Conservation (phyloP, 1,284 basidiomycete species). For the Melampsora larici-populina region DNA sequence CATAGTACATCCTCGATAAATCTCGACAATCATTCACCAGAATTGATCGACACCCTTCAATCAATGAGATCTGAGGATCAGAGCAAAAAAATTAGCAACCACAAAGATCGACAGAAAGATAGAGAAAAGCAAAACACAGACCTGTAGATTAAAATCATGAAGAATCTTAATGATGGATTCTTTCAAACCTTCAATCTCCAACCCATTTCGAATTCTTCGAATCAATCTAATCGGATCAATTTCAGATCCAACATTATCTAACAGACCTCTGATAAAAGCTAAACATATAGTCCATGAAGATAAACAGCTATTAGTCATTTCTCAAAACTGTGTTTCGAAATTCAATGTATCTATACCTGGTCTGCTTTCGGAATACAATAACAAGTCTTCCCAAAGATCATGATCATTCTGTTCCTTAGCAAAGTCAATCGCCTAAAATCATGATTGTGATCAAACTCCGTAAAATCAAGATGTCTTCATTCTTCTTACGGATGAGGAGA, state of each 20-base stretch:
- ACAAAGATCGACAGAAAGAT: neutral
- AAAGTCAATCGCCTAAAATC: constrained; percentile 78
- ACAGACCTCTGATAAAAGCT: constrained; percentile 88
- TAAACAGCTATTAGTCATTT: neutral
- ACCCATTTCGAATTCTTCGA: constrained; percentile 85
- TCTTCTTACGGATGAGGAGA: neutral
- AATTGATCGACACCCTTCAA: constrained; percentile 84
- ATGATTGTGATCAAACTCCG: neutral
- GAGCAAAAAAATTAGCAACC: constrained; percentile 48
- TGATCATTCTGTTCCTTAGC: too few relatives aligned
- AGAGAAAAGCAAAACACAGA: constrained; percentile 41
- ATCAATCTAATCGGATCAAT: constrained; percentile 94
- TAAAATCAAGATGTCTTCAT: neutral
- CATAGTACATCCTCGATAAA: constrained; percentile 65
- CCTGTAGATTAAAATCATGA: constrained; percentile 73
- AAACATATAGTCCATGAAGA: constrained; percentile 23
- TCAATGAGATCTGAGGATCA: too few relatives aligned
- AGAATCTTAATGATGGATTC: constrained; percentile 93
- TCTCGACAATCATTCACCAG: constrained; percentile 74
- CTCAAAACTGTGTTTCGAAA: neutral
- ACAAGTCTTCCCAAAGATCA: constrained; percentile 95
- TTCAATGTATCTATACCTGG: constrained; percentile 62
- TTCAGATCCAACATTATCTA: constrained; percentile 90
- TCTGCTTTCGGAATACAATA: constrained; percentile 87
- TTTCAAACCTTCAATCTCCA: constrained; percentile 92